These are phyloP conservation scores for Viola pubescens DNA, from an alignment of 441 rosid genomes.

Conservation along the genomic window DNA sequence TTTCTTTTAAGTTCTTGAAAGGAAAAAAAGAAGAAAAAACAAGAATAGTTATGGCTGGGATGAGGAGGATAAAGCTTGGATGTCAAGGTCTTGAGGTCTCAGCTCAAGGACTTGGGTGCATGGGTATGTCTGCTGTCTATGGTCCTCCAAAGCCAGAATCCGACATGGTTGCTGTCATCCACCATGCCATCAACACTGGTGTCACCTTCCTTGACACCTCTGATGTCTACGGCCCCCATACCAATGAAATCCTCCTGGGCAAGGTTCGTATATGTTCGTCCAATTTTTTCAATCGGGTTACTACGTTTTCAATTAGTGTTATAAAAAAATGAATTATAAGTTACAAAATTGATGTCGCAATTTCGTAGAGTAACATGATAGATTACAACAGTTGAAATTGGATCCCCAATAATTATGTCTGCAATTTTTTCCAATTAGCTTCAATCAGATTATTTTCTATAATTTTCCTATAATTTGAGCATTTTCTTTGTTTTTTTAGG, in stretches of 20 bases:
- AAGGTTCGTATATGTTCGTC: conserved; percentile 19
- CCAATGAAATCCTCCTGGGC: conserved; percentile 40
- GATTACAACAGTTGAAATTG: too few relatives aligned
- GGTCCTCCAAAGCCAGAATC: conserved; percentile 34
- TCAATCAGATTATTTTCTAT: too few relatives aligned
- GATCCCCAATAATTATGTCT: too few relatives aligned
- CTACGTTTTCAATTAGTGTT: too few relatives aligned
- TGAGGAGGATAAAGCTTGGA: conserved; percentile 41
- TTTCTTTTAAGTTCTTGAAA: too few relatives aligned
- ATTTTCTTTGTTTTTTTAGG: neutral
- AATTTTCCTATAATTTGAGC: neutral
- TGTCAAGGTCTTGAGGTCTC: conserved; percentile 38
- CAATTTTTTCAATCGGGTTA: too few relatives aligned
- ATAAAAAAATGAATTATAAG: too few relatives aligned
- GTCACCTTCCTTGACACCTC: conserved; percentile 50
- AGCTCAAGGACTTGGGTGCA: conserved; percentile 48
- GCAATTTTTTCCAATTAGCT: too few relatives aligned
- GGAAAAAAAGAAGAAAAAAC: too few relatives aligned
- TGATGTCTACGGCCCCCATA: conserved; percentile 39
- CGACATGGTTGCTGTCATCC: conserved; percentile 37
- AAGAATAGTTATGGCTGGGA: neutral
- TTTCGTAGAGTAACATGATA: too few relatives aligned
- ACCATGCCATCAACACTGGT: conserved; percentile 37
- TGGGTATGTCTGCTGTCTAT: conserved; percentile 43
- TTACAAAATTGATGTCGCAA: too few relatives aligned